These are phyloP conservation scores for Fusarium sp. DNA, from an alignment of 2,329 filamentous ascomycete genomes.

Conservation along the genomic window DNA sequence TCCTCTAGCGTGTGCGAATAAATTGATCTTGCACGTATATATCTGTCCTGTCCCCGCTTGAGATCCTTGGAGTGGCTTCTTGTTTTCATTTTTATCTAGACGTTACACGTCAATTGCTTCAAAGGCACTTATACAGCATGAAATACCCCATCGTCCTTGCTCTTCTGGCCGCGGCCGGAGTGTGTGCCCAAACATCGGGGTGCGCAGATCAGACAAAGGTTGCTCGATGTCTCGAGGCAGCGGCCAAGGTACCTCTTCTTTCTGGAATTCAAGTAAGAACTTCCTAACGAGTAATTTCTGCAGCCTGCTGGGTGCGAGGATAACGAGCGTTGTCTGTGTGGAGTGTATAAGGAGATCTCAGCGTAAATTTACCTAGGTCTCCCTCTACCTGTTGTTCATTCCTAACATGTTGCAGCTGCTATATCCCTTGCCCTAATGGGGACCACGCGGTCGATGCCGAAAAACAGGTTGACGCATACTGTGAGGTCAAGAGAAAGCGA, in stretches of 20 bases:
- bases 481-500: neutral
- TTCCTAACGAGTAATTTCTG: neutral
- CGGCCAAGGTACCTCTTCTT: neutral
- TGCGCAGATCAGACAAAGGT: slow-evolving; percentile 3
- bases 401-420: slow-evolving; percentile 3
- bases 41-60: neutral
- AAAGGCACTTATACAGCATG: neutral
- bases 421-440: slow-evolving; percentile 7
- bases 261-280: fast-evolving
- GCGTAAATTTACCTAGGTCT: neutral
- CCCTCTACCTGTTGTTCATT: too few species aligned
- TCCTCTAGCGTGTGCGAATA: neutral
- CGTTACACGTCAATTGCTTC: neutral
- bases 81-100: neutral
- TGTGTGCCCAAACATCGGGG: slow-evolving; percentile 8
- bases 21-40: neutral
- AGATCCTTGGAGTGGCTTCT: neutral
- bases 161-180: neutral
- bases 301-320: slow-evolving; percentile 7
- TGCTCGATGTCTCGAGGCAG: slow-evolving; percentile 15
- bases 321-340: slow-evolving; percentile 19
- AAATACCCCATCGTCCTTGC: slow-evolving; percentile 4
- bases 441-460: neutral
- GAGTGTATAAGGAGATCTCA: slow-evolving; percentile 23
- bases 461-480: slow-evolving; percentile 12